These are phyloP conservation scores for Hyphopichia fennica DNA, from an alignment of 1,139 yeast species.

Conservation along the genomic window DNA sequence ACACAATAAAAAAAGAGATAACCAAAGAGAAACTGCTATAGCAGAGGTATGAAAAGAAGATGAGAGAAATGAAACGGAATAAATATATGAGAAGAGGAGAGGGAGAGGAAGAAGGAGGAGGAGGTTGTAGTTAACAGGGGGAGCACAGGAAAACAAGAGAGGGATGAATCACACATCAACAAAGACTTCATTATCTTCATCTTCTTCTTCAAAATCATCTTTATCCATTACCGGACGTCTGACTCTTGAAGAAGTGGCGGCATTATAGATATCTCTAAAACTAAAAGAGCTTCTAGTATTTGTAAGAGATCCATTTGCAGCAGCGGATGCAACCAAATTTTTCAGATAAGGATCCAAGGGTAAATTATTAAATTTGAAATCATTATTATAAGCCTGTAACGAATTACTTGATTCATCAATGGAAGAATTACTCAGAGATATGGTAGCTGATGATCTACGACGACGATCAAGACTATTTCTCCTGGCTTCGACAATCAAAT, in stretches of 20 bases:
- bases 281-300: not conserved
- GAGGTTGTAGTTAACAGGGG: too few relatives aligned
- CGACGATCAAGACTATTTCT: slow-evolving; percentile 27
- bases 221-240: slow-evolving; percentile 18
- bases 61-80: not conserved
- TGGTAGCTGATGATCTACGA: slow-evolving; percentile 12
- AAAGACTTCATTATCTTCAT: slow-evolving; percentile 22
- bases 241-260: slow-evolving; percentile 17
- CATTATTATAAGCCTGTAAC: not conserved
- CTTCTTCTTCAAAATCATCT: slow-evolving; percentile 23
- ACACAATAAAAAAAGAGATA: slow-evolving; percentile 1
- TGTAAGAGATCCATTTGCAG: not conserved
- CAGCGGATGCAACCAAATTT: not conserved
- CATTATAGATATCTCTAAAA: slow-evolving; percentile 15
- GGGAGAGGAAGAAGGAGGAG: not conserved
- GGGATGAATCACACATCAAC: slow-evolving; percentile 20
- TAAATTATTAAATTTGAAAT: slow-evolving; percentile 5
- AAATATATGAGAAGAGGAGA: not conserved
- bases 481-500: slow-evolving; percentile 28
- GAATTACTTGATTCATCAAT: slow-evolving; percentile 1
- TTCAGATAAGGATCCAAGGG: slow-evolving; percentile 3
- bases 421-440: slow-evolving; percentile 9
- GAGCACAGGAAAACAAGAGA: not conserved
- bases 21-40: slow-evolving; percentile 3
- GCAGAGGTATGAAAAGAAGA: not conserved